Percentiles rank a stretch among this genome's conserved stretches.
Evolutionary conservation across 2,329 filamentous ascomycete genomes (phyloP).

Genomic region (Chrysoporthe puriensis): DNA sequence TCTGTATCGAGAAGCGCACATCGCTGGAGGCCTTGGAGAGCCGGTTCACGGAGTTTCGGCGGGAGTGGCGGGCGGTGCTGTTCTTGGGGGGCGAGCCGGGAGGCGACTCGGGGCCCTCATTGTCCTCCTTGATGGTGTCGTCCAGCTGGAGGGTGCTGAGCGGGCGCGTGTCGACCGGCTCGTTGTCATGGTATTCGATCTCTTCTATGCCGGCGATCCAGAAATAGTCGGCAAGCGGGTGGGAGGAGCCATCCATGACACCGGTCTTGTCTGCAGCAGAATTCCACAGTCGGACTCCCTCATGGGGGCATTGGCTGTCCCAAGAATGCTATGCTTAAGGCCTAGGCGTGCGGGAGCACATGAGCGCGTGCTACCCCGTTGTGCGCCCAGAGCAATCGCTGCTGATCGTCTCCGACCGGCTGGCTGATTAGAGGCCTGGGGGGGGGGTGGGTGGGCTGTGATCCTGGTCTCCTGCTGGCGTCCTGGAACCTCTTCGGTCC

Average conservation of each 20-base stretch:
- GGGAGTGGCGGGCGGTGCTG: conserved; percentile 58
- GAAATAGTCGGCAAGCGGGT: conserved; percentile 74
- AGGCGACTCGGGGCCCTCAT: conserved; percentile 48
- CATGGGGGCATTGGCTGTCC: conserved; percentile 29
- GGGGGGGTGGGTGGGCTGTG: background rate
- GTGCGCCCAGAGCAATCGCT: conserved; percentile 10
- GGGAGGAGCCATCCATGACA: conserved; percentile 65
- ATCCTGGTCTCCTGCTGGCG: background rate
- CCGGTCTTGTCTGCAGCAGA: conserved; percentile 22
- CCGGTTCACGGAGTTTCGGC: conserved; percentile 62
- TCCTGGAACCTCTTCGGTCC: background rate
- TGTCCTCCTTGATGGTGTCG: conserved; percentile 65
- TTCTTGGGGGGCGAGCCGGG: conserved; percentile 37
- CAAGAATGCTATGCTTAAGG: conserved; percentile 8
- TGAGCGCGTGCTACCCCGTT: conserved; percentile 12
- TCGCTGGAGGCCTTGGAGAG: conserved; percentile 57
- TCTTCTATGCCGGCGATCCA: conserved; percentile 75
- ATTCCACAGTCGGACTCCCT: conserved; percentile 20
- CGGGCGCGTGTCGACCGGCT: conserved; percentile 34
- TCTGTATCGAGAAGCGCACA: conserved; percentile 56
- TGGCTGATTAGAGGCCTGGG: background rate
- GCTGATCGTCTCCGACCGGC: background rate
- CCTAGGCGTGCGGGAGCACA: conserved; percentile 22
- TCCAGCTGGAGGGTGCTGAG: conserved; percentile 51
- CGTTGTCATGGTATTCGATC: conserved; percentile 64